Evolutionary conservation across 164 flowering plant species (phyloP), one percentile per base, ranked within the genome.

Genomic region (Euptelea pleiosperma): DNA sequence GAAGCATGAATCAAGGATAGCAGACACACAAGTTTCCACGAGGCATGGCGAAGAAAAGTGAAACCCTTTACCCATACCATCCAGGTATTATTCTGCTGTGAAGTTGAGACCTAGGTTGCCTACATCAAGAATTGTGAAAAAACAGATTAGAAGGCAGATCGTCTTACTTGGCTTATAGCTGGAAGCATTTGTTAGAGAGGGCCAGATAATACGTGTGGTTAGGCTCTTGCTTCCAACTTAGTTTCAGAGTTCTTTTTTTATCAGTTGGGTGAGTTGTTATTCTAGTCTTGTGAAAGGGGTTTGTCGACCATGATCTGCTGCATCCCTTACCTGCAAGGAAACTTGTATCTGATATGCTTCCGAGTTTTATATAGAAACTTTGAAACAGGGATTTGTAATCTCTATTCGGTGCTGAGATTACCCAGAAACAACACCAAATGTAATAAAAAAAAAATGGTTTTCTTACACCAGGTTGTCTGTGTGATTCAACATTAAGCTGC

Each of bases 1-100:
- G 65, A 86, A 81, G 79, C 91, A 50, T 57, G 87, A 75, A 52
- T 16, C 82, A 21, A 77, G 70, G 40, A 29, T 31, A 41, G 51
- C 46, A 39, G 89, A 79, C 12, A 30, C 70, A 31, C 82, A 74
- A 55, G 73, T 53, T 55, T 70, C 81, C 6, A 48, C 34, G 18
- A 73, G 52, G 68, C 73, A 66, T 29, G 37, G 72, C 5, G 77
- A 68, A 49, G 73, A n/a, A n/a, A n/a, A 76, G 41, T 79, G 34
- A 58, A 46, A 44, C 29, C 18, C 14, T 24, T 40, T 43, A 16
- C 10, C 39, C 11, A 24, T 41, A 30, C 50, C 51, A 52, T 41
- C 51, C 34, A 55, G 52, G 26, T 28, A 55, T 15, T 8, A 52
- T 12, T n/a, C 4, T 39, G 16, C 28, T 47, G 35, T 7, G 47